Percentiles rank a stretch among this genome's conserved stretches.
These are phyloP conservation scores for Ceratobasidium sp. DNA, from an alignment of 1,284 basidiomycete genomes.

Conservation along the genomic window DNA sequence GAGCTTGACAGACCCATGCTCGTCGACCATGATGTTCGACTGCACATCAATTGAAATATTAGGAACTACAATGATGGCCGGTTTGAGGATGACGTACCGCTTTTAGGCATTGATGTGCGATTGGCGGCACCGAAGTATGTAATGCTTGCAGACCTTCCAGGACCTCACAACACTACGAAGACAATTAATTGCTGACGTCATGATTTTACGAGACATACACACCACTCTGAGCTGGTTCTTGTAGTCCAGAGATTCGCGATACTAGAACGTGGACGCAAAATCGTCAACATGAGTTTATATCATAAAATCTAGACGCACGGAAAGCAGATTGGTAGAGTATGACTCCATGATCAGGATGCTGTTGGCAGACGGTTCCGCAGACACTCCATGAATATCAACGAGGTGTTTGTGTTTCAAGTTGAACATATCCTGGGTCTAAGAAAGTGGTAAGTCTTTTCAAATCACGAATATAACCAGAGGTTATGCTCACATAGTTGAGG, in stretches of 20 bases:
- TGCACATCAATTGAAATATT: background rate
- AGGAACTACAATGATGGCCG: background rate
- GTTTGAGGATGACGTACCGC: background rate
- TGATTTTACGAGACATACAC: background rate
- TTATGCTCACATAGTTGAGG: no score
- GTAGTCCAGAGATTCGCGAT: slow-evolving; percentile 10
- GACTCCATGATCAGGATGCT: background rate
- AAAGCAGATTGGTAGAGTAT: slow-evolving; percentile 17
- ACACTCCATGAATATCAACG: background rate
- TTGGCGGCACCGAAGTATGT: slow-evolving; percentile 8
- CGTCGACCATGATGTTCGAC: slow-evolving; percentile 25
- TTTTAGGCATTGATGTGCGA: slow-evolving; percentile 18
- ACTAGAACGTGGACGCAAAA: background rate
- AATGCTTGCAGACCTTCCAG: slow-evolving; percentile 17
- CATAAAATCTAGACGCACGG: background rate
- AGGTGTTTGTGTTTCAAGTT: slow-evolving; percentile 15
- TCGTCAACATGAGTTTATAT: background rate
- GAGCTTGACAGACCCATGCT: slow-evolving; percentile 3
- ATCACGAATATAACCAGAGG: no score
- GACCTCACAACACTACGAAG: slow-evolving; percentile 6
- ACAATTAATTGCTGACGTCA: background rate
- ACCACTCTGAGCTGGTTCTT: slow-evolving; percentile 22
- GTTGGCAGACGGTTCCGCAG: background rate
- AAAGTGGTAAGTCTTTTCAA: no score
- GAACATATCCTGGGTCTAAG: slow-evolving; percentile 11